Evolutionary conservation across 495 filamentous ascomycete species (phyloP).

Genomic region (Tuber aestivum): DNA sequence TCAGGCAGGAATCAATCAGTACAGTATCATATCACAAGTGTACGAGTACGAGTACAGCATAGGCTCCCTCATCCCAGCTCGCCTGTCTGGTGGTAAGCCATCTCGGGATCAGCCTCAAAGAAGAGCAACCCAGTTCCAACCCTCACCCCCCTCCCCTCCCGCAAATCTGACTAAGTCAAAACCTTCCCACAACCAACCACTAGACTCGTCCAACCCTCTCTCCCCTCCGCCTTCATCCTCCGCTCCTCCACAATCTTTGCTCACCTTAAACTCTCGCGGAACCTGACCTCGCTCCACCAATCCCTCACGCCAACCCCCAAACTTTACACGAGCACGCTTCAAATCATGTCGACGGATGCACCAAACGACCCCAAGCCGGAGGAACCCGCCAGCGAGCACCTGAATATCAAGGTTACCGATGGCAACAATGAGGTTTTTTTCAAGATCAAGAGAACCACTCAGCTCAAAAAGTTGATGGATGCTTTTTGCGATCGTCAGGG

Average conservation of each 20-base stretch:
- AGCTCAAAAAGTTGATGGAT: slow-evolving; percentile 96
- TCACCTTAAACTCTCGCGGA: slow-evolving; percentile 5
- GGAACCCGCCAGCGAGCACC: slow-evolving; percentile 63
- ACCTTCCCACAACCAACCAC: slow-evolving; percentile 19
- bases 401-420: slow-evolving; percentile 99
- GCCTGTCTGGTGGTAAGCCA: neutral
- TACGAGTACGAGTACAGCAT: no score
- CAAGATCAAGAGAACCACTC: slow-evolving; percentile 97
- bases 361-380: slow-evolving; percentile 51
- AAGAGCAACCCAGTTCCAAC: slow-evolving; percentile 1
- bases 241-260: slow-evolving; percentile 17
- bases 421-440: slow-evolving; percentile 99
- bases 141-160: neutral
- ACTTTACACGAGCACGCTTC: neutral
- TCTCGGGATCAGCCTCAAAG: slow-evolving; percentile 1
- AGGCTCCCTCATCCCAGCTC: neutral
- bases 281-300: slow-evolving; percentile 5
- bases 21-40: no score
- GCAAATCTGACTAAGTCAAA: slow-evolving; percentile 8
- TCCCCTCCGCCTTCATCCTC: slow-evolving; percentile 10
- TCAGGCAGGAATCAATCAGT: neutral
- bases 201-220: slow-evolving; percentile 22
- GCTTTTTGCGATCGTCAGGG: slow-evolving; percentile 97
- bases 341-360: slow-evolving; percentile 50
- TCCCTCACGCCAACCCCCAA: neutral